phyloP scores from a whole-genome alignment of 1,284 basidiomycete species.

The Apiotrichum montevideense region DNA sequence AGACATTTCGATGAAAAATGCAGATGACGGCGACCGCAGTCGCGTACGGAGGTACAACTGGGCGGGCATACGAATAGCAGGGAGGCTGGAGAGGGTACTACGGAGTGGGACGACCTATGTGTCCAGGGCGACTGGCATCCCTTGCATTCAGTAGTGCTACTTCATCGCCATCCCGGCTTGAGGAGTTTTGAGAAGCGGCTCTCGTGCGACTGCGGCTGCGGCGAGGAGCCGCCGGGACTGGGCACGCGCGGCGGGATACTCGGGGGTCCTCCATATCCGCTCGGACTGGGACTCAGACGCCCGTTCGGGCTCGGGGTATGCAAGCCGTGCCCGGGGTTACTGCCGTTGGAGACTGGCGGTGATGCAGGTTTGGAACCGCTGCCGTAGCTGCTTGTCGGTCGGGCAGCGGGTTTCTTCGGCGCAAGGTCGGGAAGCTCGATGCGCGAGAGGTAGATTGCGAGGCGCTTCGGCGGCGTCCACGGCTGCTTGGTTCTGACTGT shows the following conservation, averaged over 20 bases:
- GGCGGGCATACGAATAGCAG: too few relatives aligned
- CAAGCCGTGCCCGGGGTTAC: not conserved
- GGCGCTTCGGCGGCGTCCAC: conserved; percentile 34
- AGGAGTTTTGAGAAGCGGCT: not conserved
- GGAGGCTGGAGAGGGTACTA: too few relatives aligned
- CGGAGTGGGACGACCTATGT: too few relatives aligned
- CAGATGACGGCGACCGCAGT: not conserved
- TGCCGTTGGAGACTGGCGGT: not conserved
- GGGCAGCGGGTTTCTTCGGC: not conserved
- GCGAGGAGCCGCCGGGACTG: not conserved
- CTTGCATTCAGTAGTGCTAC: not conserved
- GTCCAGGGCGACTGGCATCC: too few relatives aligned
- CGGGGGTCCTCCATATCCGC: not conserved
- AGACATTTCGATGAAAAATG: not conserved
- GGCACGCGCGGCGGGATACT: not conserved
- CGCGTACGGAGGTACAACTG: not conserved
- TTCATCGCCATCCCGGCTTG: not conserved
- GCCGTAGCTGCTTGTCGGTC: not conserved
- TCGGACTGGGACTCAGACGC: not conserved
- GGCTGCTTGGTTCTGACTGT: not conserved
- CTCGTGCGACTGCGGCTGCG: not conserved
- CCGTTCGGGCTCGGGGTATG: too few relatives aligned
- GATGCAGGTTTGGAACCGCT: not conserved
- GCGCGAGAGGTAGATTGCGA: conserved; percentile 42
- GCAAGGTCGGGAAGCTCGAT: conserved; percentile 44